Conservation (phyloP, 257 asterid genomes). For the Salvia miltiorrhiza region DNA sequence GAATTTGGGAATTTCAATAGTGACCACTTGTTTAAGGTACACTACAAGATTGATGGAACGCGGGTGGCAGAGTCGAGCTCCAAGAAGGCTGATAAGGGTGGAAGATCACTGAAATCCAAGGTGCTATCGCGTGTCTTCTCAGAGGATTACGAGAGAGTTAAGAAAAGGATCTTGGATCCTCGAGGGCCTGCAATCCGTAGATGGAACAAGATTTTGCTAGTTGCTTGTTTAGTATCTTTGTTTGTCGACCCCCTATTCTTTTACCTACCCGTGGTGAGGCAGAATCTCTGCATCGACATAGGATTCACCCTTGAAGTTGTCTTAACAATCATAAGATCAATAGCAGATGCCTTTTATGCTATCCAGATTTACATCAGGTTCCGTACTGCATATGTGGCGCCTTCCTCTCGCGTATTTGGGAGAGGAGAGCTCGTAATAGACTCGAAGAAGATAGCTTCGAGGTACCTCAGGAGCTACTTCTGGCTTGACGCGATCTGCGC, state of each 20-base stretch:
- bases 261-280: constrained; percentile 64
- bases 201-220: constrained; percentile 91
- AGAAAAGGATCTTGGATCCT: constrained; percentile 78
- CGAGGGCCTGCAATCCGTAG: constrained; percentile 72
- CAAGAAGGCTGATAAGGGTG: constrained; percentile 28
- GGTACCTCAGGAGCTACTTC: constrained; percentile 57
- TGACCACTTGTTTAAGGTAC: constrained; percentile 50
- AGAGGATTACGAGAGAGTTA: constrained; percentile 79
- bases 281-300: constrained; percentile 61
- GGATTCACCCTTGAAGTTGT: constrained; percentile 59
- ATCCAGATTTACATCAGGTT: constrained; percentile 71
- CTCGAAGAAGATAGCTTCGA: constrained; percentile 57
- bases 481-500: constrained; percentile 73
- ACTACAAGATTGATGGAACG: constrained; percentile 53
- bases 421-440: constrained; percentile 96
- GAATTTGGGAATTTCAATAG: constrained; percentile 47
- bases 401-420: constrained; percentile 98
- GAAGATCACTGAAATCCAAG: constrained; percentile 63
- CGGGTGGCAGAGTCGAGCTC: constrained; percentile 35
- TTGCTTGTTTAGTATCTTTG: constrained; percentile 78
- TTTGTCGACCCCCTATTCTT: constrained; percentile 92
- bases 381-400: constrained; percentile 86
- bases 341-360: constrained; percentile 71
- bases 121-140: constrained; percentile 86
- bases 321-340: constrained; percentile 65